Base-by-base conservation (phyloP, 1,284 basidiomycete genomes). In the Puccinia hordei region DNA sequence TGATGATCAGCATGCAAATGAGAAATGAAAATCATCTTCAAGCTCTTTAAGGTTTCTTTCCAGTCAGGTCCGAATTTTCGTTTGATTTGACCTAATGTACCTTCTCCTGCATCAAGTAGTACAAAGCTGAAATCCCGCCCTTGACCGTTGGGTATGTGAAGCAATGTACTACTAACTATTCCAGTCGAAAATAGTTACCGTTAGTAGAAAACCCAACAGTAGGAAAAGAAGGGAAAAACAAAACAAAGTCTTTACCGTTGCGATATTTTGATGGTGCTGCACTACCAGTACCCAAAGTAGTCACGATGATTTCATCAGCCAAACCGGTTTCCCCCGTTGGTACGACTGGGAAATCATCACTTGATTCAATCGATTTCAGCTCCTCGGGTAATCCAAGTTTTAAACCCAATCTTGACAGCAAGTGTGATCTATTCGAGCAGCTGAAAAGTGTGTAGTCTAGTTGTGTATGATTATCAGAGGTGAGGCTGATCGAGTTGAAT, bases 1-100 rank as follows among this genome's bases (percentile, higher is more conserved):
- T 98, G 95, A 85, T 98, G 95, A 85, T 98, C 96, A 0, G 90
- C 95, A 84, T 98, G 95, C 83, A 92, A 89, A 85, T 98, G 96
- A 82, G 92, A 94, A 82, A 97, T 88, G 85, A 92, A 98, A 41
- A 98, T 89, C 84, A 93, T 90, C 82, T 89, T 91, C 44, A 96
- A 85, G 71, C 92, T 87, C n/a, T 90, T 87, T 79, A 96, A 87
- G 15, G 73, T 71, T 27, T 63, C 46, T 53, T 73, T 71, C 55
- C 59, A 73, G 9, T 84, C 85, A 19, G 89, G 87, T 0, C 94
- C 94, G 83, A 91, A 96, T 69, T 91, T 89, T 13, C 96, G 89
- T 4, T 88, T 88, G 10, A 98, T 88, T 84, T 98, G 94, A 1
- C 94, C 95, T 87, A 92, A 92, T 0, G 95, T 95, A 0, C 93